Evolutionary conservation across 768 basidiomycete genomes (phyloP), one percentile per base, ranked within the genome.

Genomic region (Podaxis sp.): DNA sequence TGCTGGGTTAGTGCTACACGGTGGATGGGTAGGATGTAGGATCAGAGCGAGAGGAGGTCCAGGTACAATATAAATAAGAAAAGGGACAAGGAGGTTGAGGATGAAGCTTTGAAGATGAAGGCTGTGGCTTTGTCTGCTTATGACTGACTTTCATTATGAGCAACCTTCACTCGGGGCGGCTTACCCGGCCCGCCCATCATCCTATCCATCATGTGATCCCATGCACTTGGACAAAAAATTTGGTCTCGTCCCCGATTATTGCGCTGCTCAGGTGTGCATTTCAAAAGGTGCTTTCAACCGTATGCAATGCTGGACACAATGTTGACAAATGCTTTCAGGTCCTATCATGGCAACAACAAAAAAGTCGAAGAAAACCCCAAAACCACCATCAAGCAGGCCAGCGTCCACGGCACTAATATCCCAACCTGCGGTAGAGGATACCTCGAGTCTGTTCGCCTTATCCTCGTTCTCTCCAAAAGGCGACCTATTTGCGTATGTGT

Each of bases 391-490:
- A 69, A 74, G 79, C 61, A 79, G 83, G 49, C 84, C 86, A 27
- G 63, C 72, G n/a, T 78, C 85, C 3, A 86, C 82, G 19, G 80
- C 86, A 8, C 70, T 78, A 50, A 79, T 87, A 63, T 82, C 85
- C 5, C 84, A 87, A 66, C 83, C 85, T 13, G 75, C 77, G 41
- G 80, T 82, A 29, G 78, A 83, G 59, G 81, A 83, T 65, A 69
- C 80, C 22, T 77, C 80, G 2, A 70, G 75, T 54, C 68, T 79
- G 25, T 71, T 77, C 12, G 68, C 76, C 19, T 73, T 86, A 25
- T 86, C 83, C 12, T 76, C 85, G 6, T 90, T 89, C 74, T 89
- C 88, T 8, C 79, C 81, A 4, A 75, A 79, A 61, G 83, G 81
- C 57, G 74, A 77, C 58, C 74, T 83, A 40, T 89, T 89, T 68